Conservation (phyloP, 768 basidiomycete genomes). For the Cystobasidiopsis lactophilus region DNA sequence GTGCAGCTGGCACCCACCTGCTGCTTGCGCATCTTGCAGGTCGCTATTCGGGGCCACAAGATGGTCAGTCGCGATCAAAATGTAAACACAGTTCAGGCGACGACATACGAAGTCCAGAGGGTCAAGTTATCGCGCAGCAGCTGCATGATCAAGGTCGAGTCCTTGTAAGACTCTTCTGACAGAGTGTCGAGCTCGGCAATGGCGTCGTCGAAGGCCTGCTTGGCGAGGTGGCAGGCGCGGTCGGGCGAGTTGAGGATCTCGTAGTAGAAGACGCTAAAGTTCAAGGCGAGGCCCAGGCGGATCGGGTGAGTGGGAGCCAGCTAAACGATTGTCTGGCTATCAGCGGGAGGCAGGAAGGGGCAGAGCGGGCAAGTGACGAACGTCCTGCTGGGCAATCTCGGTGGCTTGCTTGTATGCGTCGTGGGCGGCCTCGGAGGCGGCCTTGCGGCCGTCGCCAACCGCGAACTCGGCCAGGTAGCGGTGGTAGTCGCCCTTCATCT, state of each 20-base stretch:
- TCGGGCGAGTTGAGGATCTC: slow-evolving; percentile 97
- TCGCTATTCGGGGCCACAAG: too few species aligned
- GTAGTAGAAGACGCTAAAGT: slow-evolving; percentile 99
- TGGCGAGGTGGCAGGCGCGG: slow-evolving; percentile 92
- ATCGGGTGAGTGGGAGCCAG: slow-evolving; percentile 88
- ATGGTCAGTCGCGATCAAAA: too few species aligned
- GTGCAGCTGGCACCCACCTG: not conserved
- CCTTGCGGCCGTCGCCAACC: slow-evolving; percentile 91
- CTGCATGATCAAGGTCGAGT: slow-evolving; percentile 52
- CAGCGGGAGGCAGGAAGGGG: not conserved
- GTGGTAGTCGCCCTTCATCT: slow-evolving; percentile 97
- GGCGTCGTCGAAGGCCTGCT: slow-evolving; percentile 48
- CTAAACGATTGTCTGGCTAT: slow-evolving; percentile 39
- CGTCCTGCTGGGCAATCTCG: slow-evolving; percentile 43
- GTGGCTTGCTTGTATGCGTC: slow-evolving; percentile 95
- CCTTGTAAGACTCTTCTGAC: slow-evolving; percentile 97
- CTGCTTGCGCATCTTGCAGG: too few species aligned
- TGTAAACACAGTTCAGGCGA: too few species aligned
- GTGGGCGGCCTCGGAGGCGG: slow-evolving; percentile 87
- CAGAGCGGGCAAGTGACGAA: not conserved
- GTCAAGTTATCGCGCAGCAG: slow-evolving; percentile 91
- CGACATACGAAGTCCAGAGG: slow-evolving; percentile 17
- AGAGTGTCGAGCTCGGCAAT: slow-evolving; percentile 98
- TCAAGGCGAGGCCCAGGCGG: slow-evolving; percentile 90
- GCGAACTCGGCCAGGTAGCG: slow-evolving; percentile 97